phyloP scores from a whole-genome alignment of 208 protist genomes.

The Histomonas meleagridis region DNA sequence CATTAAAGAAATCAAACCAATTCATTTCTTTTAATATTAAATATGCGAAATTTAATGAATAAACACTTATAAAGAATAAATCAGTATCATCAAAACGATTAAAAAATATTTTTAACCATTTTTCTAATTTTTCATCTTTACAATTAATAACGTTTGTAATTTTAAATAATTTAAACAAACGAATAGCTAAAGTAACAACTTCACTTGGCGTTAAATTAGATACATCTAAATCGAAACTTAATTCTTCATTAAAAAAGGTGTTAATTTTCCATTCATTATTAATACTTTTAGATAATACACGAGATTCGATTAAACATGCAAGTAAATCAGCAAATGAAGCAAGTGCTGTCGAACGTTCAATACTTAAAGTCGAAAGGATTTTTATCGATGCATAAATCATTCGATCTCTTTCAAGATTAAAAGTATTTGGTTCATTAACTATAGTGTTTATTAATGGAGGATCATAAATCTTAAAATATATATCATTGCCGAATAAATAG shows the following conservation, averaged over 20 bases:
- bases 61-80: not conserved
- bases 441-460: not conserved
- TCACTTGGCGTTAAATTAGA: not conserved
- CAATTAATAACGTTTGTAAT: not conserved
- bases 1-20: not conserved
- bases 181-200: not conserved
- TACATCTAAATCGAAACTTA: not conserved
- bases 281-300: not conserved
- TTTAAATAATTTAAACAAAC: not conserved
- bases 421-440: not conserved
- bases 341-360: not conserved
- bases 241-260: not conserved
- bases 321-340: conserved; percentile 8
- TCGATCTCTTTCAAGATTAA: conserved; percentile 25
- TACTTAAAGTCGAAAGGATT: not conserved
- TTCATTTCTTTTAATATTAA: not conserved
- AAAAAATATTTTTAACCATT: not conserved
- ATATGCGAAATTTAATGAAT: not conserved
- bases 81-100: not conserved
- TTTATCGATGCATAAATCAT: conserved; percentile 35
- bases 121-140: not conserved
- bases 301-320: not conserved
- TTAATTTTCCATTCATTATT: no score
- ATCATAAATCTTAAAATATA: not conserved
- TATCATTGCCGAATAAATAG: not conserved